A percentile compares a stretch with the other conserved stretches of the same genome.
Conservation (phyloP, 2,329 filamentous ascomycete species). For the Apiospora rasikravindrae region DNA sequence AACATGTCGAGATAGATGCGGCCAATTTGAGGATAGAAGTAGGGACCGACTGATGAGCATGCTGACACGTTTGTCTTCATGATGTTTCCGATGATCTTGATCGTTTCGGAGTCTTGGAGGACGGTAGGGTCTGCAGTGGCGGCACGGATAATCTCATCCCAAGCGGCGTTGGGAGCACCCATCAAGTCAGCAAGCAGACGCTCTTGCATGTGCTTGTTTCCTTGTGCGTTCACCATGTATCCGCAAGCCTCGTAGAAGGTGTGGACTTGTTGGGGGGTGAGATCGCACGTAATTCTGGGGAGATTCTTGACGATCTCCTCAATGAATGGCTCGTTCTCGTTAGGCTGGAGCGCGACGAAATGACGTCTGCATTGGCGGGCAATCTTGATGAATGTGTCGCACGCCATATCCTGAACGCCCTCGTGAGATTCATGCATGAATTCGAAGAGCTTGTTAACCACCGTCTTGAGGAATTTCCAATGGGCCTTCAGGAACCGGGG, state of each 20-base stretch:
- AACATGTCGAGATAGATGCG: slow-evolving; percentile 98
- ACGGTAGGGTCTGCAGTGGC: slow-evolving; percentile 86
- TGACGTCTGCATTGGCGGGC: slow-evolving; percentile 97
- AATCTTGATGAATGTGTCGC: slow-evolving; percentile 99
- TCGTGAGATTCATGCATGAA: slow-evolving; percentile 99
- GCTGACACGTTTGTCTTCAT: slow-evolving; percentile 99
- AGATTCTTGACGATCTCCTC: slow-evolving; percentile 97
- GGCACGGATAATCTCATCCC: slow-evolving; percentile 91
- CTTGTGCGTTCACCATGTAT: slow-evolving; percentile 98
- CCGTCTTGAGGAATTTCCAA: slow-evolving; percentile 99
- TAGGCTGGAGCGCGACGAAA: slow-evolving; percentile 94
- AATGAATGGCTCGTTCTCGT: slow-evolving; percentile 94
- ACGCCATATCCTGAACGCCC: slow-evolving; percentile 99
- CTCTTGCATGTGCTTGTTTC: slow-evolving; percentile 93
- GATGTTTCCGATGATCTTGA: slow-evolving; percentile 98
- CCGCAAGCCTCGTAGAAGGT: slow-evolving; percentile 99
- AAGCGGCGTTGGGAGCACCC: slow-evolving; percentile 90
- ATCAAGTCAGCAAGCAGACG: slow-evolving; percentile 89
- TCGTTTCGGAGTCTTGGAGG: slow-evolving; percentile 89
- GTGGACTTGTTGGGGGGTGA: slow-evolving; percentile 96
- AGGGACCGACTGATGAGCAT: slow-evolving; percentile 92
- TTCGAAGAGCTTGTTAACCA: slow-evolving; percentile 99
- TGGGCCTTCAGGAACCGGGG: slow-evolving; percentile 98
- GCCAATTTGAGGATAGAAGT: slow-evolving; percentile 98
- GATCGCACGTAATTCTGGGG: slow-evolving; percentile 92